Evolutionary conservation across 306 rosid species (phyloP), one percentile per base, ranked within the genome.

Genomic region (Cicer yamashitae): DNA sequence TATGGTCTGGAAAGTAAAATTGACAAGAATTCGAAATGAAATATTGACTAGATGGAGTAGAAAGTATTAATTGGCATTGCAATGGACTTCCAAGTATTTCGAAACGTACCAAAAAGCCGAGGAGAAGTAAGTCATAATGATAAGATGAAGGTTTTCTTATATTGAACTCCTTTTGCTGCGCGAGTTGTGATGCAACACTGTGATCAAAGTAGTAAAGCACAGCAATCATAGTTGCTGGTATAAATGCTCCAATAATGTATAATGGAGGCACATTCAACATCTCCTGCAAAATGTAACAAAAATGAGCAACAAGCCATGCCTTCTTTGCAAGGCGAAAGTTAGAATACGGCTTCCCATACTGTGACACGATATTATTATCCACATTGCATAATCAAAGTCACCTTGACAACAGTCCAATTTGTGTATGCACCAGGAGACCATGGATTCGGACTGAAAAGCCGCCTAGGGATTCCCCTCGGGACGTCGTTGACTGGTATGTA

Each of bases 141-240:
- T 93, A 93, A 14, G 98, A 89, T 71, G 98, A 72, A 18, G 98
- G 98, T 81, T 93, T 93, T 82, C 94, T 89, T 79, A 93, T 84
- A 87, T 93, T 93, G 86, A 93, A 93, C 83, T 93, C 98, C 76
- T 89, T 77, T 86, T 91, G 98, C 77, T 93, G 96, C 41, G 98
- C 91, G 79, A 93, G 97, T 82, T 93, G 98, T 63, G 98, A 93
- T 39, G 98, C 97, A 70, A 93, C 97, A 73, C 97, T 93, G 82
- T 93, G 98, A 82, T 93, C 98, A 65, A 93, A 93, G 91, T 83
- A 83, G 81, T 93, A 93, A 74, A 93, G 98, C 78, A 93, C 98
- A 14, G 97, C 96, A 67, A 91, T 91, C 98, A 93, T 93, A 18
- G 98, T 93, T 59, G 98, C 98, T 7, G 98, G 98, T 77, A 93